These are phyloP conservation scores for Dendrostoma leiphaemia DNA, from an alignment of 2,329 filamentous ascomycete genomes.

Conservation along the genomic window DNA sequence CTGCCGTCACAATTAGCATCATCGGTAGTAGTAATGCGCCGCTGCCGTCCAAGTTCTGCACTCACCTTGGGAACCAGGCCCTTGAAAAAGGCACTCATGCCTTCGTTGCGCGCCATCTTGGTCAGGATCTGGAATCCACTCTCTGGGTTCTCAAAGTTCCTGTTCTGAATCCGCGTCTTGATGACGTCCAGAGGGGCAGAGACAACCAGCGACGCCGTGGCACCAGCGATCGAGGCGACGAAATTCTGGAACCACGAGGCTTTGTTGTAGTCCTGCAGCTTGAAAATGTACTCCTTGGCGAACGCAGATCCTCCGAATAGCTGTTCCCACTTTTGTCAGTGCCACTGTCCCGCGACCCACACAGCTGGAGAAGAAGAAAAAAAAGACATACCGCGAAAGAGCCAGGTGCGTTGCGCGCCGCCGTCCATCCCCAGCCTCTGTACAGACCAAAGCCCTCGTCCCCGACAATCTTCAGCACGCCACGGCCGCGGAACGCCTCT, in stretches of 20 bases:
- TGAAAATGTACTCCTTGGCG: conserved; percentile 94
- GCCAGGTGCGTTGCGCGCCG: conserved; percentile 92
- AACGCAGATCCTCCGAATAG: conserved; percentile 97
- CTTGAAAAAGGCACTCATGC: conserved; percentile 90
- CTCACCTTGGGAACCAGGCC: conserved; percentile 84
- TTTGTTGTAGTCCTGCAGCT: conserved; percentile 90
- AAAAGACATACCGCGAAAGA: conserved; percentile 78
- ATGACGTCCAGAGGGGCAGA: conserved; percentile 97
- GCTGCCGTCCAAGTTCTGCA: background rate
- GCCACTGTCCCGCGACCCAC: background rate
- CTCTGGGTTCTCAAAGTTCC: conserved; percentile 98
- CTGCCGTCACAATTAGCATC: conserved; percentile 34
- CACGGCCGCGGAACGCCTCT: conserved; percentile 92
- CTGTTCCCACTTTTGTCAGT: conserved; percentile 36
- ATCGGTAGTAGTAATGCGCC: background rate
- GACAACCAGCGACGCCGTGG: conserved; percentile 90
- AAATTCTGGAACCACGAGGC: conserved; percentile 97
- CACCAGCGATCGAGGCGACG: conserved; percentile 90
- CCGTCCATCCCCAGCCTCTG: conserved; percentile 96
- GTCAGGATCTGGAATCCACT: conserved; percentile 86
- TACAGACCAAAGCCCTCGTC: conserved; percentile 97
- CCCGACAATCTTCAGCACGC: conserved; percentile 81
- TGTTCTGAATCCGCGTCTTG: conserved; percentile 97
- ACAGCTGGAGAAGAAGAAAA: too few relatives aligned
- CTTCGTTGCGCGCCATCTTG: conserved; percentile 93